Evolutionary conservation across 352 stramenopile genomes (phyloP).

Genomic region (Pythium diclinum): DNA sequence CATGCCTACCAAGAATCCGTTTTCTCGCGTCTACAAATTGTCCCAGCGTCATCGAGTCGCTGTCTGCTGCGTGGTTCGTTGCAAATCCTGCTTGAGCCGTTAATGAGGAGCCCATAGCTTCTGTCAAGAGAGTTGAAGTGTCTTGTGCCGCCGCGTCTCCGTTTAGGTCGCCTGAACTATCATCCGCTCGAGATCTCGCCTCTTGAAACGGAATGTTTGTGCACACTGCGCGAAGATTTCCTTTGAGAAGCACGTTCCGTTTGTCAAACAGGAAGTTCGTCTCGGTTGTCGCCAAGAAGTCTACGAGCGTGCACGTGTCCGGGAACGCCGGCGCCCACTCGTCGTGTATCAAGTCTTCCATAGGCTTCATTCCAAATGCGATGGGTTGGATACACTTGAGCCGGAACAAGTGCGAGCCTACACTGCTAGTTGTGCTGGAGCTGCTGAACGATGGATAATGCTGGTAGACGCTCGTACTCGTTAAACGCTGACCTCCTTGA

Average conservation of each 20-base stretch:
- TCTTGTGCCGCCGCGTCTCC: neutral
- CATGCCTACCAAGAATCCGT: slow-evolving; percentile 22
- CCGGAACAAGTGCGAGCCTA: slow-evolving; percentile 28
- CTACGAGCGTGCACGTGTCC: slow-evolving; percentile 34
- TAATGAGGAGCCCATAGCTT: neutral
- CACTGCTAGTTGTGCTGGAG: neutral
- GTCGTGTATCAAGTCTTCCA: slow-evolving; percentile 25
- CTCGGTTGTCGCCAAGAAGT: slow-evolving; percentile 31
- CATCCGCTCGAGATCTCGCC: slow-evolving; percentile 4
- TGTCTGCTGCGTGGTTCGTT: slow-evolving; percentile 3
- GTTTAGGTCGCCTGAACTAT: slow-evolving; percentile 4
- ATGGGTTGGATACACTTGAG: slow-evolving; percentile 43
- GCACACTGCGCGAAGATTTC: slow-evolving; percentile 31
- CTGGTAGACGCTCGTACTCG: slow-evolving; percentile 24
- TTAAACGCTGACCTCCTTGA: neutral
- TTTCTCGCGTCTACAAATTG: slow-evolving; percentile 38
- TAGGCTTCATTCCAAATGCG: slow-evolving; percentile 35
- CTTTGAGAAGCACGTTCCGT: slow-evolving; percentile 35
- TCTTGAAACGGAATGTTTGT: slow-evolving; percentile 33
- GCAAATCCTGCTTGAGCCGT: neutral
- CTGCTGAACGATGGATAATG: slow-evolving; percentile 35
- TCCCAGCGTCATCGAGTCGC: slow-evolving; percentile 31
- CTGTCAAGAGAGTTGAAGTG: neutral
- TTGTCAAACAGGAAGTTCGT: slow-evolving; percentile 36
- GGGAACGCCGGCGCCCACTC: slow-evolving; percentile 45